Percentiles rank a stretch among this genome's conserved stretches.
These are phyloP conservation scores for Staphylotrichum longicolle DNA, from an alignment of 495 filamentous ascomycete species.

Conservation along the genomic window DNA sequence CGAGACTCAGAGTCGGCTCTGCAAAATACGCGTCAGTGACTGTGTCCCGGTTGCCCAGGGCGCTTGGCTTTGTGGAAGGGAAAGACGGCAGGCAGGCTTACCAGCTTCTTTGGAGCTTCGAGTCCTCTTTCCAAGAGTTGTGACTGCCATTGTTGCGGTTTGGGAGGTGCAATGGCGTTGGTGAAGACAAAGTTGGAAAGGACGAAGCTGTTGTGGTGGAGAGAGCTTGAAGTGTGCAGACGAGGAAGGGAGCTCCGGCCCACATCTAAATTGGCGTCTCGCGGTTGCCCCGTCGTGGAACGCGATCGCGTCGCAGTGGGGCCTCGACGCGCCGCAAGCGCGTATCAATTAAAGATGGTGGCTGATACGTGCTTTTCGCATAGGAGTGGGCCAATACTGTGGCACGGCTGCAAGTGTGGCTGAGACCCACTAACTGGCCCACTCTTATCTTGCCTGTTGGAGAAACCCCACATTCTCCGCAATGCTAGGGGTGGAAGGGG, in stretches of 20 bases:
- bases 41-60: slow-evolving; percentile 19
- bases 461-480: slow-evolving; percentile 16
- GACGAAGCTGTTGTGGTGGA: slow-evolving; percentile 23
- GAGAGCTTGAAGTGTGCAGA: not conserved
- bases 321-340: slow-evolving; percentile 19
- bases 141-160: slow-evolving; percentile 53
- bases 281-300: slow-evolving; percentile 19
- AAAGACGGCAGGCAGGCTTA: slow-evolving; percentile 38
- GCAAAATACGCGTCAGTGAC: slow-evolving; percentile 34
- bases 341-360: slow-evolving; percentile 30
- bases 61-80: too few relatives aligned
- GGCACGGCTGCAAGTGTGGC: slow-evolving; percentile 9
- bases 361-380: not conserved
- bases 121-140: slow-evolving; percentile 72
- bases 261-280: slow-evolving; percentile 21
- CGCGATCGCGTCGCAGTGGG: slow-evolving; percentile 31
- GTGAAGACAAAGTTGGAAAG: slow-evolving; percentile 23
- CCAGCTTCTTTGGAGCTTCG: slow-evolving; percentile 56
- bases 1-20: slow-evolving; percentile 25
- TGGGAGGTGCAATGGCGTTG: slow-evolving; percentile 25
- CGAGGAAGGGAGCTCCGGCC: slow-evolving; percentile 18
- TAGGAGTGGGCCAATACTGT: not conserved
- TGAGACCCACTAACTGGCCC: not conserved
- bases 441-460: slow-evolving; percentile 2
- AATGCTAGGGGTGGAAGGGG: slow-evolving; percentile 33